Conservation (phyloP, 768 basidiomycete species). For the Tricholoma saponaceum region DNA sequence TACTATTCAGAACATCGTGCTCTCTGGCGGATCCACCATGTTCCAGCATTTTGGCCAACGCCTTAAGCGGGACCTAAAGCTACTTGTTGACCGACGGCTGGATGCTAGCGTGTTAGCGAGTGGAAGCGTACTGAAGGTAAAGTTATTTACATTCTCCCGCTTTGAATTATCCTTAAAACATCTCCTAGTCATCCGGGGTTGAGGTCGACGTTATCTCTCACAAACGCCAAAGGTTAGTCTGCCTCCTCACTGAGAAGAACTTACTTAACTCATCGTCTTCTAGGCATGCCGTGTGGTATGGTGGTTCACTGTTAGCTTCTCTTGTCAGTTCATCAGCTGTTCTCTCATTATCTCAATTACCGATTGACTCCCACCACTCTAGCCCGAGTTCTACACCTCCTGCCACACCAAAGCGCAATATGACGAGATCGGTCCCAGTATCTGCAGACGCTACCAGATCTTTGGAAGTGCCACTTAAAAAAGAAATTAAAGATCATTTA, state of each 20-base stretch:
- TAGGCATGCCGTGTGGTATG: slow-evolving; percentile 96
- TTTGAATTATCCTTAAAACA: background rate
- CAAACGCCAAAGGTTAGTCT: slow-evolving; percentile 82
- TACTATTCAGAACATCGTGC: slow-evolving; percentile 78
- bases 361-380: slow-evolving; percentile 3
- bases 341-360: background rate
- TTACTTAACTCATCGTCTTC: slow-evolving; percentile 1
- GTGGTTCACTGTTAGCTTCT: slow-evolving; percentile 91
- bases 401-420: slow-evolving; percentile 95
- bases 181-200: slow-evolving; percentile 81
- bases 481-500: background rate
- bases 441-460: slow-evolving; percentile 90
- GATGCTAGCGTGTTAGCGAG: slow-evolving; percentile 71
- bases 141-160: slow-evolving; percentile 12
- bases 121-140: slow-evolving; percentile 72
- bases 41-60: slow-evolving; percentile 98
- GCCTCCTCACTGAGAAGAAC: background rate
- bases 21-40: slow-evolving; percentile 98
- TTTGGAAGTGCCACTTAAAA: slow-evolving; percentile 81
- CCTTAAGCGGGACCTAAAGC: slow-evolving; percentile 92
- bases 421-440: slow-evolving; percentile 89
- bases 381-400: slow-evolving; percentile 94
- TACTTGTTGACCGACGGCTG: slow-evolving; percentile 87
- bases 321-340: slow-evolving; percentile 49
- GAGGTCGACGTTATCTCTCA: slow-evolving; percentile 98